Evolutionary conservation across 768 basidiomycete genomes (phyloP).

Genomic region (Boletus pseudopeckii): DNA sequence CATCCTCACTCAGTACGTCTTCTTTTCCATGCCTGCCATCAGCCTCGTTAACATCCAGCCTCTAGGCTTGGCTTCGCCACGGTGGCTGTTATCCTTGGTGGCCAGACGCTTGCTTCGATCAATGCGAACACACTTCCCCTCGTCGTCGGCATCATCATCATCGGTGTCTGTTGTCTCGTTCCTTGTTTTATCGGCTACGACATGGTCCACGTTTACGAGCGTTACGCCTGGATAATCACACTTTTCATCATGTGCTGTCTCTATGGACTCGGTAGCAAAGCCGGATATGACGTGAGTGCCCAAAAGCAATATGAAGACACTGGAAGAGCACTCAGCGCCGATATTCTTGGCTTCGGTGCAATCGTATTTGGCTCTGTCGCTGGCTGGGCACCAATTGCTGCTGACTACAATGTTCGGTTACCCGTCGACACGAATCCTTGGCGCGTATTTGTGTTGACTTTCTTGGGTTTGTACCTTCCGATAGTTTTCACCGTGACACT

Average conservation of each 20-base stretch:
- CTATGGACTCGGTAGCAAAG: conserved; percentile 46
- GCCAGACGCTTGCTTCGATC: conserved; percentile 47
- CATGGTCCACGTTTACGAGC: conserved; percentile 47
- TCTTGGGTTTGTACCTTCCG: conserved; percentile 50
- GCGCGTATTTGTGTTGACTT: conserved; percentile 48
- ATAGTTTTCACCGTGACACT: conserved; percentile 36
- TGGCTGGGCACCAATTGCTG: conserved; percentile 52
- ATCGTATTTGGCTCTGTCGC: conserved; percentile 48
- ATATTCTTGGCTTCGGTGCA: conserved; percentile 50
- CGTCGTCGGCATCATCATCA: conserved; percentile 47
- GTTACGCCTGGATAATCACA: conserved; percentile 52
- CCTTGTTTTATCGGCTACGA: conserved; percentile 49
- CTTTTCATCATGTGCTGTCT: conserved; percentile 49
- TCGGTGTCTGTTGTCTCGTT: conserved; percentile 39
- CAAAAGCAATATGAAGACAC: conserved; percentile 42
- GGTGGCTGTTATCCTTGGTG: conserved; percentile 50
- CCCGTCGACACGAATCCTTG: conserved; percentile 41
- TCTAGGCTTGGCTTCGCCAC: conserved; percentile 46
- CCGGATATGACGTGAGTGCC: conserved; percentile 43
- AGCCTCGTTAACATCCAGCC: neutral
- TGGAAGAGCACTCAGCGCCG: conserved; percentile 42
- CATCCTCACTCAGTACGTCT: conserved; percentile 44
- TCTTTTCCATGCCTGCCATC: neutral
- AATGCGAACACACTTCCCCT: conserved; percentile 44
- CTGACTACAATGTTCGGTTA: conserved; percentile 52